Percentiles rank a stretch among this genome's conserved stretches.
Evolutionary conservation across 2,329 filamentous ascomycete species (phyloP).

Genomic region (Aspergillus tanneri): DNA sequence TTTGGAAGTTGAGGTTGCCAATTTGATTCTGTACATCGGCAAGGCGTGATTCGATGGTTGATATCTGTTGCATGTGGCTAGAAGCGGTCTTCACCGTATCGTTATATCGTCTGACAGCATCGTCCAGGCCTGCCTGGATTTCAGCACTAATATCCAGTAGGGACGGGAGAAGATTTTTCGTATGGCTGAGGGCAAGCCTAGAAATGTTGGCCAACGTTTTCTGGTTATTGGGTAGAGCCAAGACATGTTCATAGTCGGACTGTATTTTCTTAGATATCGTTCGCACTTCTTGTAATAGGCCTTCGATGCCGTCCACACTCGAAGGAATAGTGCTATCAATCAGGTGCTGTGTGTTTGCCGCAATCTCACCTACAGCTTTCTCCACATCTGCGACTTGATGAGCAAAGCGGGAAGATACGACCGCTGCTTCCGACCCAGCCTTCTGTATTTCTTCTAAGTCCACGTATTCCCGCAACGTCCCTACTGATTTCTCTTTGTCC

Average conservation of each 20-base stretch:
- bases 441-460: conserved; percentile 70
- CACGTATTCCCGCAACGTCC: conserved; percentile 72
- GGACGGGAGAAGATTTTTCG: conserved; percentile 61
- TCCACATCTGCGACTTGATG: conserved; percentile 62
- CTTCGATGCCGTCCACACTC: conserved; percentile 62
- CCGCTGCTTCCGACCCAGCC: conserved; percentile 65
- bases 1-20: conserved; percentile 69
- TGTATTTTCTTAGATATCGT: conserved; percentile 82
- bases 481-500: conserved; percentile 47
- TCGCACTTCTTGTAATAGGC: conserved; percentile 79
- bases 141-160: conserved; percentile 58
- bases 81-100: conserved; percentile 64
- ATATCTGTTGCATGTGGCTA: conserved; percentile 77
- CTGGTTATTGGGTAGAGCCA: conserved; percentile 66
- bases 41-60: conserved; percentile 73
- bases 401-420: conserved; percentile 60
- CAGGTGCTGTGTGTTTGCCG: conserved; percentile 51
- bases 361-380: conserved; percentile 59
- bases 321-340: conserved; percentile 48
- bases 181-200: conserved; percentile 64
- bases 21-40: conserved; percentile 71
- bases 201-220: conserved; percentile 62
- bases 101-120: conserved; percentile 65
- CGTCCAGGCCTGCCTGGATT: conserved; percentile 49
- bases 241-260: conserved; percentile 76